Base-by-base conservation (phyloP, 78 protist species). In the Dictyostelium purpureum region DNA sequence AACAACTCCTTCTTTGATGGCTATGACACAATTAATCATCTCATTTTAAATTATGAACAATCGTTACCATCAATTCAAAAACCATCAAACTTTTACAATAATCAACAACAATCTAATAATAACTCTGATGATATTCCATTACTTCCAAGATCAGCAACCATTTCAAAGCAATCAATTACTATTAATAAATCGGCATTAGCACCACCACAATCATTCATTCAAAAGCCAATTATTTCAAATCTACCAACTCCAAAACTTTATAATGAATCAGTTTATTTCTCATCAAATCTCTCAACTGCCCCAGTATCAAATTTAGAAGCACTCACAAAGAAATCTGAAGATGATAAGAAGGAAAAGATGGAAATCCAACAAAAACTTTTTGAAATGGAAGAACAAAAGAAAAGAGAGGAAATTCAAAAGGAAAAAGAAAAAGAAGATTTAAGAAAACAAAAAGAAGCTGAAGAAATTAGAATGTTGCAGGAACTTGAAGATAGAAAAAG, bases 91-190 rank as follows among this genome's bases (percentile, higher is more conserved):
- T 51, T 31, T 21, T 7, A 18, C 14, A 37, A 77, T 31, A 47
- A 6, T 63, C 33, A 26, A 38, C 59, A 38, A 14, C 33, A 47
- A 26, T 40, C 21, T 24, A 7, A 35, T 37, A 19, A 26, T 7
- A 43, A 52, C 1, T 24, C 11, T 70, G 79, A 70, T 19, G 79
- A 82, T 56, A 82, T 82, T 54, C 90, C 90, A 56, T 18, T 21
- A 3, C 70, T 82, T 56, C 90, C 90, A 42, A 67, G 79, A 71
- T 82, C 90, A 51, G 24, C 59, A 38, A 56, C 54, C 5, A 6
- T 12, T 12, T 6, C 6, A 31, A 63, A 63, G 54, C 11, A 7
- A 49, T 7, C 54, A 49, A 14, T 11, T 14, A 49, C 54, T 49
- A 63, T 71, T 71, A 10, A 33, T 21, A 71, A 52, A 28, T 18